These are phyloP conservation scores for sorghum (Sorghum bicolor) DNA, from an alignment of 176 grass and related monocot genomes.

Conservation along the genomic window DNA sequence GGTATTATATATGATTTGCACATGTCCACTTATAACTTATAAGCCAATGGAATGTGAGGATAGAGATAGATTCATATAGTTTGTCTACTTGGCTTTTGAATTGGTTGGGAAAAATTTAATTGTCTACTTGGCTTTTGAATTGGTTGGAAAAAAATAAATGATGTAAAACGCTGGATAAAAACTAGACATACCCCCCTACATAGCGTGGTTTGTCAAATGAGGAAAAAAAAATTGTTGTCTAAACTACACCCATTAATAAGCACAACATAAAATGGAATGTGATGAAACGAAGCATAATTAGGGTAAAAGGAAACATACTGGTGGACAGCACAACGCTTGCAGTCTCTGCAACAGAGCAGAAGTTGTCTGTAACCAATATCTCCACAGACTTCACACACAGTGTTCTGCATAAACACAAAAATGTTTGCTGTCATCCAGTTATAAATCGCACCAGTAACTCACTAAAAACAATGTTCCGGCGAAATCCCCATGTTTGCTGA, in stretches of 20 bases:
- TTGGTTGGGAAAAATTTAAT: not conserved
- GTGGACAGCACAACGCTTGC: slow-evolving; percentile 16
- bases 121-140: not conserved
- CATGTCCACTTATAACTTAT: not conserved
- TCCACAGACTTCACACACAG: slow-evolving; percentile 36
- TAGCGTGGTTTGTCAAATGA: not conserved
- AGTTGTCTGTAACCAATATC: slow-evolving; percentile 32
- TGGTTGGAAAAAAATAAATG: not conserved
- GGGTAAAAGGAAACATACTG: slow-evolving; percentile 37
- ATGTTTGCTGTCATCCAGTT: not conserved
- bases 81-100: not conserved
- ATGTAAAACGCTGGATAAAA: not conserved
- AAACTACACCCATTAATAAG: not conserved
- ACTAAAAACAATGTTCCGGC: not conserved
- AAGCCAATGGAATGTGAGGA: not conserved
- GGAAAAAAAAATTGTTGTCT: not conserved
- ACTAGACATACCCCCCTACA: too few relatives aligned
- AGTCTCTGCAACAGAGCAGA: slow-evolving; percentile 28
- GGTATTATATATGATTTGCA: not conserved
- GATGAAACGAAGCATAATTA: not conserved
- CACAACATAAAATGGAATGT: not conserved
- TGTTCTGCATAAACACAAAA: slow-evolving; percentile 3
- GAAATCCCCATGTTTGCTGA: not conserved
- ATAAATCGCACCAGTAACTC: not conserved
- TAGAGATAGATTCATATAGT: not conserved